Evolutionary conservation across 495 filamentous ascomycete genomes (phyloP), one percentile per base, ranked within the genome.

Genomic region (Trichoderma parareesei): DNA sequence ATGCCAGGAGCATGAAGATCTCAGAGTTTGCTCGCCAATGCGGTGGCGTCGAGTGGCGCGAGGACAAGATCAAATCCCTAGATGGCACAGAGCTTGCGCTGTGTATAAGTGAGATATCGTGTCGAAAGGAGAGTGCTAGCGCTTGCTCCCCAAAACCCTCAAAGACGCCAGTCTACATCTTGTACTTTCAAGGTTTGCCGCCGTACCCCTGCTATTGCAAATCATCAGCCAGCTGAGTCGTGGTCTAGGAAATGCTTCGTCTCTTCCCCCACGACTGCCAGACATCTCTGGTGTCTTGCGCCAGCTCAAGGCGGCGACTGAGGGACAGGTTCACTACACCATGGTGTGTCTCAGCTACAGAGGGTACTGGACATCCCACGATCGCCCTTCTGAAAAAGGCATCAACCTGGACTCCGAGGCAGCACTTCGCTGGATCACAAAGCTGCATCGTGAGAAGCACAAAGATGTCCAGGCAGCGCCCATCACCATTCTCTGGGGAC

Each of bases 281-380:
- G 74, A 84, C 49, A 75, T 92, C 8, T 91, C 90, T 0, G 78
- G 82, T 49, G 73, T 83, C 10, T 70, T 86, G 11, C 73, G 73
- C 33, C 71, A 72, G 49, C 68, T 80, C 14, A 66, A 77, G 72
- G 33, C 53, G 65, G 74, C 67, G 68, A 71, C 60, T 66, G 76
- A 68, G 61, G 59, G 61, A 55, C 61, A 66, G 49, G 62, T 72
- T 35, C 66, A 73, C 46, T 85, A 85, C 68, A 85, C 79, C 1
- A 77, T 91, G 64, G 79, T 85, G 4, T 88, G 86, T 33, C 71
- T 91, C 27, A 91, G 88, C 40, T 91, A 90, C 69, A 84, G 88
- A 64, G 88, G 88, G 27, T 93, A 88, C 71, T 93, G 90, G 91
- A 91, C 82, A 16, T 92, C 88, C 2, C 79, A 81, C 3, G 90